Conservation (phyloP, 2,329 filamentous ascomycete species). For the Trichoderma oligosporum region DNA sequence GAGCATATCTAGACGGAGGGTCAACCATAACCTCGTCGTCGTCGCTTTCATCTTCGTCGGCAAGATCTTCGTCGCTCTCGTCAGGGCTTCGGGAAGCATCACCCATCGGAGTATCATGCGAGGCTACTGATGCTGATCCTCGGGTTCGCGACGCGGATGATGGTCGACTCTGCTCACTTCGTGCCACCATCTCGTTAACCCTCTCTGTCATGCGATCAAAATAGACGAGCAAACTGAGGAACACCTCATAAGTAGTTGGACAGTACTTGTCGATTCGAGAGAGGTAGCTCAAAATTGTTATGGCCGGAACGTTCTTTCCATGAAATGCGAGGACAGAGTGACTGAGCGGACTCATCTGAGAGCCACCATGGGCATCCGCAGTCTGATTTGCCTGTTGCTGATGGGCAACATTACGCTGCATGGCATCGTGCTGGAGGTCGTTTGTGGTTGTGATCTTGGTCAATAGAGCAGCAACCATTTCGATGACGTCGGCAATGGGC, state of each 20-base stretch:
- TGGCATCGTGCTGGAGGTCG: slow-evolving; percentile 85
- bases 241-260: slow-evolving; percentile 96
- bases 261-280: slow-evolving; percentile 98
- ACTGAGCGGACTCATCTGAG: slow-evolving; percentile 58
- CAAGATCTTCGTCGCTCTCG: slow-evolving; percentile 50
- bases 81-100: slow-evolving; percentile 33
- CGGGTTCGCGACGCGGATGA: slow-evolving; percentile 18
- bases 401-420: slow-evolving; percentile 67
- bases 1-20: slow-evolving; percentile 26
- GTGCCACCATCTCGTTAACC: slow-evolving; percentile 76
- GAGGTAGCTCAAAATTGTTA: slow-evolving; percentile 93
- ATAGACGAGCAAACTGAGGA: slow-evolving; percentile 90
- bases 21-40: slow-evolving; percentile 35
- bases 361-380: slow-evolving; percentile 45
- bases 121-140: slow-evolving; percentile 9
- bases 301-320: slow-evolving; percentile 95
- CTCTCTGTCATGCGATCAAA: slow-evolving; percentile 98
- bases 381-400: slow-evolving; percentile 52
- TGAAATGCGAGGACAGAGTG: slow-evolving; percentile 86
- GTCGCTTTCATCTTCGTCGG: slow-evolving; percentile 43
- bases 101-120: slow-evolving; percentile 32
- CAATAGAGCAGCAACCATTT: slow-evolving; percentile 94
- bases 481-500: slow-evolving; percentile 95
- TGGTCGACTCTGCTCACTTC: slow-evolving; percentile 47
- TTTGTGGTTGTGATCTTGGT: slow-evolving; percentile 98